A percentile compares a stretch with the other conserved stretches of the same genome.
phyloP scores from a whole-genome alignment of 2,329 filamentous ascomycete species.

The Ophiosphaerella herpotricha region DNA sequence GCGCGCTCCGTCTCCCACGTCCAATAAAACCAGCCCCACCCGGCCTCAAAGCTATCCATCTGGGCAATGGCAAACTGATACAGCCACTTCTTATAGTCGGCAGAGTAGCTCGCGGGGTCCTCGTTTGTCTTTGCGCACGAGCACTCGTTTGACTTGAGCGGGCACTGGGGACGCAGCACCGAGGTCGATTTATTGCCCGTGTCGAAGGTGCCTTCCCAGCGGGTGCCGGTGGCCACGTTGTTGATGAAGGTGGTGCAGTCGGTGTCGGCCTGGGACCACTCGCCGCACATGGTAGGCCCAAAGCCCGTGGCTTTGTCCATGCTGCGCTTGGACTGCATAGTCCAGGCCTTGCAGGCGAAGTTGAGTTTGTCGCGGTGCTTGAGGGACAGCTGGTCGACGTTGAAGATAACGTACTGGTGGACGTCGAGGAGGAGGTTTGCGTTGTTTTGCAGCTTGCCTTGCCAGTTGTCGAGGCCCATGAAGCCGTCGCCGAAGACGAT shows the following conservation, averaged over 20 bases:
- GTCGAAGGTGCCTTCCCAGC: slow-evolving; percentile 88
- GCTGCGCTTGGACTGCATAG: slow-evolving; percentile 72
- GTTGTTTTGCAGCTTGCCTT: slow-evolving; percentile 75
- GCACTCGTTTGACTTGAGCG: slow-evolving; percentile 65
- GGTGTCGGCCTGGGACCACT: slow-evolving; percentile 97
- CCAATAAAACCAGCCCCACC: slow-evolving; percentile 99
- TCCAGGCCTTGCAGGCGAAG: slow-evolving; percentile 89
- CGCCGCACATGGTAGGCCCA: slow-evolving; percentile 90
- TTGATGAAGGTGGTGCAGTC: slow-evolving; percentile 89
- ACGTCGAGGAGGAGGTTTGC: slow-evolving; percentile 86
- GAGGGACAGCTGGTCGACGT: slow-evolving; percentile 80
- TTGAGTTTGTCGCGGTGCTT: slow-evolving; percentile 82
- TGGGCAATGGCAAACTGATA: slow-evolving; percentile 92
- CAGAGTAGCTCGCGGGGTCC: slow-evolving; percentile 68
- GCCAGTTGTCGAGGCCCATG: slow-evolving; percentile 88
- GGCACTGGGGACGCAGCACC: slow-evolving; percentile 75
- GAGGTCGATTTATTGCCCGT: slow-evolving; percentile 65
- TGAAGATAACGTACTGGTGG: slow-evolving; percentile 98
- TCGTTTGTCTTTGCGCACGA: slow-evolving; percentile 78
- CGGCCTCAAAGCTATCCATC: slow-evolving; percentile 91
- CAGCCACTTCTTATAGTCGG: slow-evolving; percentile 81
- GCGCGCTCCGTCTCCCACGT: slow-evolving; percentile 91
- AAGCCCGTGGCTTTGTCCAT: slow-evolving; percentile 79
- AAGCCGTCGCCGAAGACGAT: slow-evolving; percentile 95
- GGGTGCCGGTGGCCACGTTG: slow-evolving; percentile 83